Evolutionary conservation across 2,329 filamentous ascomycete genomes (phyloP), one percentile per base, ranked within the genome.

Genomic region (Madurella mycetomatis): DNA sequence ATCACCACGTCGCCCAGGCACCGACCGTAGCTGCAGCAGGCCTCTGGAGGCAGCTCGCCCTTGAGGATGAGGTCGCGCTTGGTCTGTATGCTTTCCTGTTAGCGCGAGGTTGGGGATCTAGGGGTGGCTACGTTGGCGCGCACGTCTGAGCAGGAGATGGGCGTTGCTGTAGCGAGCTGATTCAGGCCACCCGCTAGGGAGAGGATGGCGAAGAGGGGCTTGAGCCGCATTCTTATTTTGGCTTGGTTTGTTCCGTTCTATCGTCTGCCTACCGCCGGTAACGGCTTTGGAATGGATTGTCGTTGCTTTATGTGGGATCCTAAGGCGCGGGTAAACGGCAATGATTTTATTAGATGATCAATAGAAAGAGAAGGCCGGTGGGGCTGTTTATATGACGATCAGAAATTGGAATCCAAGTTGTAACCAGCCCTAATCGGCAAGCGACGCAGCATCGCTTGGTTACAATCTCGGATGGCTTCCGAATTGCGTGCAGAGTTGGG

Each of bases 11-110:
- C 73, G 50, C 73, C 73, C 52, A 76, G 75, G 67, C 78, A 81
- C 34, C 68, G 68, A 47, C 79, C 78, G 57, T 81, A 80, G n/a
- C 75, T 76, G 65, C 79, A 82, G 65, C 79, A 81, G 12, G 68
- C 73, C 30, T 78, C 74, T n/a, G 76, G 71, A 17, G 72, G 70
- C 55, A 77, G 68, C 30, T 73, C 65, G 50, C 78, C 77, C 30
- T 67, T 73, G 45, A 81, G 72, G 40, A 81, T 81, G 13, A 66
- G 63, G 58, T 76, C 74, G 49, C 71, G 62, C 56, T 69, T 72
- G 15, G 61, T 52, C 68, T 72, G 56, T 25, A 5, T 25, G 25
- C 18, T 49, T 64, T 44, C 62, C 57, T 4, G 30, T 32, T 16
- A 19, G 47, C n/a, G 9, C 15, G 15, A 41, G 9, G 25, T 12